phyloP scores from a whole-genome alignment of 2,329 filamentous ascomycete species.

The Aspergillus novofumigatus region DNA sequence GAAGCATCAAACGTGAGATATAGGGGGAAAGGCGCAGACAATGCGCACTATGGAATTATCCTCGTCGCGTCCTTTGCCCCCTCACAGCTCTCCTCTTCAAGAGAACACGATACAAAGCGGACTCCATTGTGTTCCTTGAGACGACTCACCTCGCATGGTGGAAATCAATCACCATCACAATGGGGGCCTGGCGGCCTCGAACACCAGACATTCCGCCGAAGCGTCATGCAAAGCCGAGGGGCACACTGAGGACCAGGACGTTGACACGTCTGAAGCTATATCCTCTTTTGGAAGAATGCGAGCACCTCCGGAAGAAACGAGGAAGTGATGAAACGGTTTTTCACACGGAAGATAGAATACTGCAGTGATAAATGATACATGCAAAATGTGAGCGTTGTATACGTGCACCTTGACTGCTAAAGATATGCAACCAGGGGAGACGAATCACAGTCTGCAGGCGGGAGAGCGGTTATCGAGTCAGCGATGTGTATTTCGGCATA shows the following conservation, averaged over 20 bases:
- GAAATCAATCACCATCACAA: constrained; percentile 78
- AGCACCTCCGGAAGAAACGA: constrained; percentile 4
- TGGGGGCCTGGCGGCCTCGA: constrained; percentile 54
- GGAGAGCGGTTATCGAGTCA: constrained; percentile 18
- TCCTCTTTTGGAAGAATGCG: constrained; percentile 6
- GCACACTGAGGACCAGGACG: neutral
- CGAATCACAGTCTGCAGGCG: constrained; percentile 11
- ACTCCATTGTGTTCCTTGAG: neutral
- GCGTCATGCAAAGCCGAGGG: constrained; percentile 8
- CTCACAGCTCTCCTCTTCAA: neutral
- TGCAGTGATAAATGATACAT: neutral
- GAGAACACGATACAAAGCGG: neutral
- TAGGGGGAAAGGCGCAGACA: neutral
- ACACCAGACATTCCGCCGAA: constrained; percentile 25
- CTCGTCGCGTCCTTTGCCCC: neutral
- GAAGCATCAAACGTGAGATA: neutral
- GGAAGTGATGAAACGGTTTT: neutral
- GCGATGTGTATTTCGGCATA: neutral
- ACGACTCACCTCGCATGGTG: constrained; percentile 63
- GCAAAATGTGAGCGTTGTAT: neutral
- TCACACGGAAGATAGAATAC: constrained; percentile 4
- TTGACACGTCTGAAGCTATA: constrained; percentile 12
- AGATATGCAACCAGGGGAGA: constrained; percentile 4
- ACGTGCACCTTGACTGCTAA: neutral
- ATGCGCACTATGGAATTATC: neutral